phyloP scores from a whole-genome alignment of 2,329 filamentous ascomycete genomes.

The Ophiostoma sp. region DNA sequence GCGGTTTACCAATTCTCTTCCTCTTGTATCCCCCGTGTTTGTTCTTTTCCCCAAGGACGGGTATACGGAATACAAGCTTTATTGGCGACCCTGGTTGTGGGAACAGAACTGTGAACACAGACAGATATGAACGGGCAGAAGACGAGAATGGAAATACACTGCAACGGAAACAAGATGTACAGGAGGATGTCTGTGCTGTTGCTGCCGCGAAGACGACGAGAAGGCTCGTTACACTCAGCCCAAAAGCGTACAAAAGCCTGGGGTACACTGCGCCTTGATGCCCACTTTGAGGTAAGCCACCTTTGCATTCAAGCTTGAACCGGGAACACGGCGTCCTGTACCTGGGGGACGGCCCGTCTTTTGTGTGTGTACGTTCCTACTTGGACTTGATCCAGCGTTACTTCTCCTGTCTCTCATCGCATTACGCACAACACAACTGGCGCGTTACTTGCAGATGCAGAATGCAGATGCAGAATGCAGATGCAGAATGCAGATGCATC shows the following conservation, averaged over 20 bases:
- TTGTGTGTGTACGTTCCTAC: not conserved
- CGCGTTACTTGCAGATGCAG: not conserved
- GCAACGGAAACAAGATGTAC: not conserved
- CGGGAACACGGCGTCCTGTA: constrained; percentile 11
- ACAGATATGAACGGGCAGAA: not conserved
- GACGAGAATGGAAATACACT: not conserved
- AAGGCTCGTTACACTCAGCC: constrained; percentile 1
- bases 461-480: not conserved
- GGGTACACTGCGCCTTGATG: not conserved
- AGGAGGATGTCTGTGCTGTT: not conserved
- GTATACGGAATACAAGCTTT: not conserved
- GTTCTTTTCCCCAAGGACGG: not conserved
- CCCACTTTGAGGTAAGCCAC: not conserved
- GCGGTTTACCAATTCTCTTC: not conserved
- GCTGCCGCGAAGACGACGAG: not conserved
- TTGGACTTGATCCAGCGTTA: not conserved
- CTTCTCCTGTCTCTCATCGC: not conserved
- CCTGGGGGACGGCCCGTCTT: not conserved
- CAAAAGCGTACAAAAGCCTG: not conserved
- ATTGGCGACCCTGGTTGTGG: not conserved
- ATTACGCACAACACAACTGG: not conserved
- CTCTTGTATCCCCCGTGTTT: not conserved
- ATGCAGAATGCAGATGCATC: not conserved
- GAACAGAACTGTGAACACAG: not conserved
- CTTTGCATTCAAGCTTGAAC: not conserved